Percentiles rank a stretch among this genome's conserved stretches.
phyloP scores from a whole-genome alignment of 495 filamentous ascomycete species.

The Daldinia grandis region DNA sequence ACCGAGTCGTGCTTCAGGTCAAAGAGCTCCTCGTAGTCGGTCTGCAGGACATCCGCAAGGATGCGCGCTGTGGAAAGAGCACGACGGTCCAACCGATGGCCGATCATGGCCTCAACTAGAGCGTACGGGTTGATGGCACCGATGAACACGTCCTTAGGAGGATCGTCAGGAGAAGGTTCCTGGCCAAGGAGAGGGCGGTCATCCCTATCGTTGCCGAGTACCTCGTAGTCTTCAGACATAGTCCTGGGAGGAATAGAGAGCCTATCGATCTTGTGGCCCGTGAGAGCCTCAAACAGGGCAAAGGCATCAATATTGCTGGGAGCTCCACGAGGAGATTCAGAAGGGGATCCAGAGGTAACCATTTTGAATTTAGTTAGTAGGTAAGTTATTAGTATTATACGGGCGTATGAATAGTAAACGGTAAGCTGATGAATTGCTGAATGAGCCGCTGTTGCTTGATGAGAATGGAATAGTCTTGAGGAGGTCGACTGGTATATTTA shows the following conservation, averaged over 20 bases:
- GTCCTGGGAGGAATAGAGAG: constrained; percentile 33
- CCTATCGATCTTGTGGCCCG: constrained; percentile 45
- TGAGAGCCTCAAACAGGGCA: constrained; percentile 49
- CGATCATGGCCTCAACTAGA: constrained; percentile 50
- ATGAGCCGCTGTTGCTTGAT: neutral
- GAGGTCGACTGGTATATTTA: constrained; percentile 18
- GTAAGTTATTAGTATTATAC: neutral
- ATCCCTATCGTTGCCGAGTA: constrained; percentile 26
- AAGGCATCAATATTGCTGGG: constrained; percentile 47
- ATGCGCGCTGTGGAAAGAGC: constrained; percentile 36
- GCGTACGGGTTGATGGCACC: constrained; percentile 54
- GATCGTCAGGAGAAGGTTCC: constrained; percentile 46
- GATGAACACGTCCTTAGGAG: constrained; percentile 46
- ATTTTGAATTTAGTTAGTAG: constrained; percentile 27
- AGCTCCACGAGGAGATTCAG: constrained; percentile 20
- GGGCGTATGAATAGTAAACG: constrained; percentile 9
- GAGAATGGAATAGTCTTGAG: neutral
- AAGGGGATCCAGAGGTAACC: constrained; percentile 35
- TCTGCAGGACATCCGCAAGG: constrained; percentile 50
- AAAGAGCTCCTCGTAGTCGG: constrained; percentile 55
- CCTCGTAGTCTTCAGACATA: constrained; percentile 40
- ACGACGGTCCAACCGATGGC: constrained; percentile 46
- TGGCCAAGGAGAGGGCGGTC: constrained; percentile 26
- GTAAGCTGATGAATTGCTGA: constrained; percentile 10
- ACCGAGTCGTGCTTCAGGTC: constrained; percentile 51